Evolutionary conservation across 805 yeast species (phyloP), one percentile per base, ranked within the genome.

Genomic region (Saccharomycopsis schoenii): DNA sequence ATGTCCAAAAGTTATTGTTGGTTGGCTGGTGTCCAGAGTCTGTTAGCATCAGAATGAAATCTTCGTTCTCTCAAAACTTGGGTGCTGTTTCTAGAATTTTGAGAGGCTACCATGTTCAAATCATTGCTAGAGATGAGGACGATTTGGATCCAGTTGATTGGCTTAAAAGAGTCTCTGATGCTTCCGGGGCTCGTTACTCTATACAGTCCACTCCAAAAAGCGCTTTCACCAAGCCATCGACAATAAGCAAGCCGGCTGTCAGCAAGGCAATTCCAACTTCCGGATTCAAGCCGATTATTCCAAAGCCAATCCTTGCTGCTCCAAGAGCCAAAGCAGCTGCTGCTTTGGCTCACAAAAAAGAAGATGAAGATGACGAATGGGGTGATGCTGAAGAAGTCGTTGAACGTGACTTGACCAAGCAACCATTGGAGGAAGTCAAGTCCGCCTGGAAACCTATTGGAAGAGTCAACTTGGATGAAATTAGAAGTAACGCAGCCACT

Each of bases 1-100:
- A 88, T 67, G 92, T 94, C 41, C 81, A 83, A 69, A 94, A 94
- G 76, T 78, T 89, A 66, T 81, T 93, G 39, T 77, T 94, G 56
- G 78, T 94, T 43, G 98, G 97, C 58, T 93, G 97, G 97, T 89
- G 96, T 75, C 99, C 99, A 6, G 98, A 94, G 72, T 89, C 93
- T 61, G 92, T 96, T 24, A 96, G 97, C 65, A 79, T 77, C 69
- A 87, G 85, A 70, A 78, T 86, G 34, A 81, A 90, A 67, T 80
- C 89, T 55, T 84, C 91, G 1, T 88, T 85, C 73, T 91, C 93
- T 34, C 75, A 83, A 63, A 88, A 88, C 72, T 85, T 87, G 66
- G 90, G 89, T 50, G 88, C 85, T 50, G 88, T 88, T 21, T 82
- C 91, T 34, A 83, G 79, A 62, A 77, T 83, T 21, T 78, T 88